phyloP scores from a whole-genome alignment of 2,329 filamentous ascomycete species.

The Fusarium sp. region DNA sequence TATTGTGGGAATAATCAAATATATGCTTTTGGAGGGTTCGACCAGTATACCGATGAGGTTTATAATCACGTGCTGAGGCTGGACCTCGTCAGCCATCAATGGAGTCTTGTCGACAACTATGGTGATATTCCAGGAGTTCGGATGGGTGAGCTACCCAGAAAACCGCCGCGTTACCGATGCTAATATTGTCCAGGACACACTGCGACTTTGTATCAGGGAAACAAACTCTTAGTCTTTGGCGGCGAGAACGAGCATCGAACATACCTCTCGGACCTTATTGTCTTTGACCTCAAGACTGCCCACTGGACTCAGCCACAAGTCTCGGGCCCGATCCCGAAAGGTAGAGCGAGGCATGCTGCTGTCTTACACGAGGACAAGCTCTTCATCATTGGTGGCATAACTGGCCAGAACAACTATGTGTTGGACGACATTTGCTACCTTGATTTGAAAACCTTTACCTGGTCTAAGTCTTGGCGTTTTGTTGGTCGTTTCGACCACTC shows the following conservation, averaged over 20 bases:
- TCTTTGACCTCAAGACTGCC: slow-evolving; percentile 93
- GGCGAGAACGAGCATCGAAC: slow-evolving; percentile 98
- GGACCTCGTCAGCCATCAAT: slow-evolving; percentile 88
- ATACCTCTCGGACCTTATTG: slow-evolving; percentile 93
- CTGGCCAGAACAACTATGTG: slow-evolving; percentile 89
- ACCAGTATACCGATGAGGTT: slow-evolving; percentile 98
- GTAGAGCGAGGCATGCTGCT: slow-evolving; percentile 90
- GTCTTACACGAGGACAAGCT: slow-evolving; percentile 96
- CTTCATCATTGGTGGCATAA: slow-evolving; percentile 95
- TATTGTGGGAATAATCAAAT: slow-evolving; percentile 98
- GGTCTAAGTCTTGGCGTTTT: slow-evolving; percentile 96
- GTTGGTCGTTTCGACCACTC: slow-evolving; percentile 95
- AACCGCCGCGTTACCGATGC: slow-evolving; percentile 4
- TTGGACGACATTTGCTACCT: slow-evolving; percentile 97
- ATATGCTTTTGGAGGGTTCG: slow-evolving; percentile 97
- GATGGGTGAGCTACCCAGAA: slow-evolving; percentile 75
- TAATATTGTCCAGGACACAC: slow-evolving; percentile 76
- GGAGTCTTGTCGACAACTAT: slow-evolving; percentile 98
- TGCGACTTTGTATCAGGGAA: slow-evolving; percentile 90
- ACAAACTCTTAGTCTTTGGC: slow-evolving; percentile 96
- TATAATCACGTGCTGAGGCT: slow-evolving; percentile 96
- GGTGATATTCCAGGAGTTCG: slow-evolving; percentile 96
- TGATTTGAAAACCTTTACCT: slow-evolving; percentile 96
- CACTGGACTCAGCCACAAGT: slow-evolving; percentile 95
- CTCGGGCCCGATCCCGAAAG: slow-evolving; percentile 84